Conservation (phyloP, 441 rosid genomes). For the Theobroma grandiflorum region DNA sequence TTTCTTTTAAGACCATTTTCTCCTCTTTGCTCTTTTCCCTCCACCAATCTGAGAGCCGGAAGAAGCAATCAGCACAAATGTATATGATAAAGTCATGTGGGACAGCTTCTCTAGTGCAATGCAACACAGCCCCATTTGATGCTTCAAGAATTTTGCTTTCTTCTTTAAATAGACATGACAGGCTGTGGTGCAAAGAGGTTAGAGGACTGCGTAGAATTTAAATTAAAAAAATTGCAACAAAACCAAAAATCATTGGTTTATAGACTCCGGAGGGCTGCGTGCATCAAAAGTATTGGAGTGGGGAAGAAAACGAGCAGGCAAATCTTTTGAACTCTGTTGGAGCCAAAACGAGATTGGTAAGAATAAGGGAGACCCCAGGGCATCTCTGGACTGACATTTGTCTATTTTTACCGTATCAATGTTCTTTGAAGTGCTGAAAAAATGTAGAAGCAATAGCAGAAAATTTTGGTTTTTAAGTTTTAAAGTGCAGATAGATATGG, state of each 20-base stretch:
- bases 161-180: background rate
- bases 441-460: background rate
- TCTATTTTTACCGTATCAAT: conserved; percentile 21
- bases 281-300: background rate
- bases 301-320: conserved; percentile 12
- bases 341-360: conserved; percentile 36
- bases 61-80: background rate
- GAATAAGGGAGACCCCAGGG: conserved; percentile 30
- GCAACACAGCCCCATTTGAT: background rate
- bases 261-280: background rate
- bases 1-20: conserved; percentile 12
- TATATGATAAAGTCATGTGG: background rate
- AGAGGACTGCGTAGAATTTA: background rate
- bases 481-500: conserved; percentile 15
- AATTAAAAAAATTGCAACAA: background rate
- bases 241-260: background rate
- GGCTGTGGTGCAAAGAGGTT: background rate
- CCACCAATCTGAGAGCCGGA: background rate
- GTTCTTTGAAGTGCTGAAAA: background rate
- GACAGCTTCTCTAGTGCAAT: background rate
- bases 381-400: conserved; percentile 24
- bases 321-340: conserved; percentile 36
- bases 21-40: background rate
- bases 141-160: background rate
- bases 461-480: background rate